phyloP scores from a whole-genome alignment of 176 grass and related monocot genomes.

The Otatea glauca region DNA sequence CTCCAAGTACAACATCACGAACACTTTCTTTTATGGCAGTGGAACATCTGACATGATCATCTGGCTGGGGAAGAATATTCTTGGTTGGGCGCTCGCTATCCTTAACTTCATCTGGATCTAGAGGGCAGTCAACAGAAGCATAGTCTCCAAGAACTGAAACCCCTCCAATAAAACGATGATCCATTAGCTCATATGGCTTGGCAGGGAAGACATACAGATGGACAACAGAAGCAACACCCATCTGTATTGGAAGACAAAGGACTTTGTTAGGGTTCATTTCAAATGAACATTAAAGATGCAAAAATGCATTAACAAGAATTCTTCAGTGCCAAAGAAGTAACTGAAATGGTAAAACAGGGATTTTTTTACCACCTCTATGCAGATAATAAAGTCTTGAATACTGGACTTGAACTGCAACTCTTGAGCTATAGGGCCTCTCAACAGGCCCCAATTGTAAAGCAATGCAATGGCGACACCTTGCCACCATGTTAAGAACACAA shows the following conservation, averaged over 20 bases:
- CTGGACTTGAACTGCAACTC: conserved; percentile 91
- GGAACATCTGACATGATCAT: conserved; percentile 48
- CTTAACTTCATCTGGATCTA: conserved; percentile 90
- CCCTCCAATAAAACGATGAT: conserved; percentile 51
- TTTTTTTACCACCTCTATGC: conserved; percentile 72
- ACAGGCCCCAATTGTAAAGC: conserved; percentile 76
- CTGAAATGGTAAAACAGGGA: conserved; percentile 23
- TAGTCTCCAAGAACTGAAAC: conserved; percentile 90
- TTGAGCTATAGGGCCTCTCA: conserved; percentile 80
- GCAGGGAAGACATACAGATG: conserved; percentile 92
- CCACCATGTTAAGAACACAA: conserved; percentile 99
- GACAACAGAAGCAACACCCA: conserved; percentile 79
- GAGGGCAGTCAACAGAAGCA: conserved; percentile 74
- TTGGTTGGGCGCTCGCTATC: conserved; percentile 76
- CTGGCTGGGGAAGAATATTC: conserved; percentile 64
- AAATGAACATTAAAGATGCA: background rate
- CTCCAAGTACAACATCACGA: conserved; percentile 82
- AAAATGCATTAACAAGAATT: conserved; percentile 23
- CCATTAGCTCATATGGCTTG: conserved; percentile 82
- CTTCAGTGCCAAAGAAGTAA: conserved; percentile 4
- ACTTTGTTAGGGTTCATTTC: no score
- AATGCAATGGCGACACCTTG: conserved; percentile 86
- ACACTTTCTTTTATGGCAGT: conserved; percentile 86
- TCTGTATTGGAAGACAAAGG: conserved; percentile 56
- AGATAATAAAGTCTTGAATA: conserved; percentile 97